phyloP scores from a whole-genome alignment of 108 stramenopile species.

The Hondaea fermentalgiana region DNA sequence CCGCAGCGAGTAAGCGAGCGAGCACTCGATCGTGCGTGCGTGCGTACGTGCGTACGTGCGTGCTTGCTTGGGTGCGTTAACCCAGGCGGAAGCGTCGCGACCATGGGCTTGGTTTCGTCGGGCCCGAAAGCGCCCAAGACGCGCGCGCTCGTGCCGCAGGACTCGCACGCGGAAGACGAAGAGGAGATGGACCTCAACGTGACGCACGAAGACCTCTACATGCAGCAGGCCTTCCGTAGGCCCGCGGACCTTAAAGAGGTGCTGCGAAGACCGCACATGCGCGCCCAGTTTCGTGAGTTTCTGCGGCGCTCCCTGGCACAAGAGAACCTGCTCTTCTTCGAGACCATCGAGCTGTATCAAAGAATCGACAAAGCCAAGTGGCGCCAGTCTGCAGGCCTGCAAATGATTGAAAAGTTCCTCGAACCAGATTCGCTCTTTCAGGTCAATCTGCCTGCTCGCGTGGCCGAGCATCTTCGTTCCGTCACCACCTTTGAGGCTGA shows the following conservation, averaged over 20 bases:
- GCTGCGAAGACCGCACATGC: conserved; percentile 1
- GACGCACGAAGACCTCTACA: not conserved
- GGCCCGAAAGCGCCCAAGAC: too few species aligned
- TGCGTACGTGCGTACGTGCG: too few species aligned
- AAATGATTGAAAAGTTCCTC: not conserved
- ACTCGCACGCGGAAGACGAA: too few species aligned
- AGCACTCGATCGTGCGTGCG: too few species aligned
- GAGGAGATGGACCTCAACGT: not conserved
- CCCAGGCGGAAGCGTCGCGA: too few species aligned
- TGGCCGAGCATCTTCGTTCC: not conserved
- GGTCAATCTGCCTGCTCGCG: not conserved
- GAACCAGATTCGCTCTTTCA: not conserved
- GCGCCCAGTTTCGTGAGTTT: not conserved
- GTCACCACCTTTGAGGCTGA: not conserved
- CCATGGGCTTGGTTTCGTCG: too few species aligned
- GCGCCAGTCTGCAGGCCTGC: not conserved
- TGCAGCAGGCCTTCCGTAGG: not conserved
- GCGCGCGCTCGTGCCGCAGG: too few species aligned
- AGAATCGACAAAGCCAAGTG: not conserved
- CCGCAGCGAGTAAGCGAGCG: too few species aligned
- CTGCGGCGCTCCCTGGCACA: not conserved
- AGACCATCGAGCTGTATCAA: not conserved
- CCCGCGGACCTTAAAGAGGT: not conserved
- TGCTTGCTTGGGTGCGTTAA: too few species aligned
- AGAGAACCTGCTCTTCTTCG: not conserved